Base-by-base conservation (phyloP, 106 monocot genomes). In the Xerophyta viscosa region DNA sequence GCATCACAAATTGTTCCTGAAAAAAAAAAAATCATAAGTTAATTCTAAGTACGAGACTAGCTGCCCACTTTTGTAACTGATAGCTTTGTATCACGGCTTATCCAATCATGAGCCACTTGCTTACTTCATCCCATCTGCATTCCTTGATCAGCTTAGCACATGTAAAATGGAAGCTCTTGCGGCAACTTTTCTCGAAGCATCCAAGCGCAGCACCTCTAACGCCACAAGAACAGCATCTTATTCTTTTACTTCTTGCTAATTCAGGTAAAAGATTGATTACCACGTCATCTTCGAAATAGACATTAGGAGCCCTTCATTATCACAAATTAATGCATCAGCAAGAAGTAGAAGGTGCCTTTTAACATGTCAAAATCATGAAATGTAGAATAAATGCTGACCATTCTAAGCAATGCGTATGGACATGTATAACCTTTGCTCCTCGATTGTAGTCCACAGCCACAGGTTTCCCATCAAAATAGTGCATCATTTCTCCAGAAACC, bases 1-100 rank as follows among this genome's bases (percentile, higher is more conserved):
- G 50, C 85, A 98, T 90, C 48, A 98, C 90, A 77, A 90, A 98
- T 30, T 98, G 82, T 64, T 86, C 86, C 96, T 98, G 77, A 30
- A 39, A 70, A 21, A 18, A n/a, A n/a, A n/a, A n/a, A n/a, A n/a
- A n/a, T n/a, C n/a, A n/a, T n/a, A n/a, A n/a, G n/a, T n/a, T n/a
- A n/a, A n/a, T n/a, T n/a, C n/a, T n/a, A n/a, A n/a, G n/a, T n/a
- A n/a, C n/a, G n/a, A n/a, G n/a, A n/a, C n/a, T n/a, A n/a, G n/a
- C n/a, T n/a, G n/a, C n/a, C n/a, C n/a, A n/a, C n/a, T n/a, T n/a
- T n/a, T n/a, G n/a, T n/a, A n/a, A n/a, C n/a, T 36, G 5, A 5
- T 11, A 36, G 33, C 11, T 5, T 36, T 36, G 7, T 36, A 5
- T 36, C 5, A 11, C 7, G 11, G 11, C 33, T 6, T 36, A 11